Evolutionary conservation across 139 green algal species (phyloP), one percentile per base, ranked within the genome.

Genomic region (Chlamydomonas urium): DNA sequence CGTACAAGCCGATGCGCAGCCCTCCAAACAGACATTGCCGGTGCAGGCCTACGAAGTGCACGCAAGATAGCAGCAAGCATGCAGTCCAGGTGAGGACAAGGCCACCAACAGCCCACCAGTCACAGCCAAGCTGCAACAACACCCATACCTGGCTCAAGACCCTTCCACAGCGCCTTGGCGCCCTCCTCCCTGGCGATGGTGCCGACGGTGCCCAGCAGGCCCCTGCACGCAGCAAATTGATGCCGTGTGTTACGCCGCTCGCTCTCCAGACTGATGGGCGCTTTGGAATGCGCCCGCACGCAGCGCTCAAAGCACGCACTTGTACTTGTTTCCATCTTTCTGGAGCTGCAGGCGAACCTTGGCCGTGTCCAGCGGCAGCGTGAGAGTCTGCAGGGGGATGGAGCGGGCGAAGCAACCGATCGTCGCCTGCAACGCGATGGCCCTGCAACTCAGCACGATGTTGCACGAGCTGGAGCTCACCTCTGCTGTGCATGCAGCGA

Each of bases 271-370:
- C 0, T n/a, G n/a, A n/a, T n/a, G n/a, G n/a, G n/a, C n/a, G n/a
- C n/a, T n/a, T n/a, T n/a, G n/a, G n/a, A n/a, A n/a, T n/a, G n/a
- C n/a, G n/a, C n/a, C n/a, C n/a, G n/a, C n/a, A n/a, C n/a, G n/a
- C n/a, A n/a, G n/a, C n/a, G n/a, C n/a, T n/a, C n/a, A n/a, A n/a
- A n/a, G n/a, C n/a, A 57, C 81, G 58, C 53, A 84, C 79, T 84
- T 88, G 75, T 88, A 88, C 36, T 86, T 90, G 57, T 66, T 80
- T 1, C 68, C 77, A 4, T 50, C 63, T 26, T 81, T 83, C 69
- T 99, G 95, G 24, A 99, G 71, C 73, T 99, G 95, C 38, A 99
- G 76, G 34, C 90, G 74, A 19, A 99, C 95, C 70, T 99, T 99
- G 34, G 94, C 94, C 4, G 93, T 98, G 79, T 99, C 94, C 33